Percentiles rank a stretch among this genome's conserved stretches.
These are phyloP conservation scores for Calonectria pseudoturangicola DNA, from an alignment of 2,329 filamentous ascomycete genomes.

Conservation along the genomic window DNA sequence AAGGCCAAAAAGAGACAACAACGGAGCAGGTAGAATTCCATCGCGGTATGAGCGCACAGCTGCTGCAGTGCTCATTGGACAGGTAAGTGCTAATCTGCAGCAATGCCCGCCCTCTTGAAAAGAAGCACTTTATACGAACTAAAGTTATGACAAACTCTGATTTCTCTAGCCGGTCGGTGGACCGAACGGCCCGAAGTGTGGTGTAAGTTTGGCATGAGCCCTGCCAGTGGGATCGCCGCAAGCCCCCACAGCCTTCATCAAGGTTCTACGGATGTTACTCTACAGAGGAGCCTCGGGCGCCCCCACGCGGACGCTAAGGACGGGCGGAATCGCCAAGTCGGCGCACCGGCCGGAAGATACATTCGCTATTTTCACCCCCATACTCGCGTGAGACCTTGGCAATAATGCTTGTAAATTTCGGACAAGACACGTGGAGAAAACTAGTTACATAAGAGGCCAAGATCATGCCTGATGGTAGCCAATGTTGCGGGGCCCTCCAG, in stretches of 20 bases:
- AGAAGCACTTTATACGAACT: neutral
- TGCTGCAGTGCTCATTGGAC: slow-evolving; percentile 3
- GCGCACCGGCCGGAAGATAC: neutral
- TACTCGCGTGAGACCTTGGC: neutral
- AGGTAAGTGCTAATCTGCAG: neutral
- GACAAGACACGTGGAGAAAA: neutral
- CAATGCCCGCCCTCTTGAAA: neutral
- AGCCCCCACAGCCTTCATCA: neutral
- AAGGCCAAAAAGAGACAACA: slow-evolving; percentile 10
- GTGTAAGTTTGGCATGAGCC: slow-evolving; percentile 11
- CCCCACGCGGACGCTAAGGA: neutral
- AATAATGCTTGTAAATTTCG: neutral
- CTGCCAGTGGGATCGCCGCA: neutral
- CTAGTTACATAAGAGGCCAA: neutral
- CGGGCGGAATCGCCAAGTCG: slow-evolving; percentile 2
- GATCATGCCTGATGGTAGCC: neutral
- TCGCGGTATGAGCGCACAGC: neutral
- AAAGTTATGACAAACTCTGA: neutral
- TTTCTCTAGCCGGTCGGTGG: neutral
- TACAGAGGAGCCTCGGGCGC: neutral
- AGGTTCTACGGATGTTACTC: neutral
- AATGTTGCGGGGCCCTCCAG: slow-evolving; percentile 33
- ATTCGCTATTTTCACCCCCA: slow-evolving; percentile 2
- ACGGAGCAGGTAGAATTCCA: neutral
- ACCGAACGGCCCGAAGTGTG: neutral